Evolutionary conservation across 208 protist genomes (phyloP), one percentile per base, ranked within the genome.

Genomic region (Phytomonas sp.): DNA sequence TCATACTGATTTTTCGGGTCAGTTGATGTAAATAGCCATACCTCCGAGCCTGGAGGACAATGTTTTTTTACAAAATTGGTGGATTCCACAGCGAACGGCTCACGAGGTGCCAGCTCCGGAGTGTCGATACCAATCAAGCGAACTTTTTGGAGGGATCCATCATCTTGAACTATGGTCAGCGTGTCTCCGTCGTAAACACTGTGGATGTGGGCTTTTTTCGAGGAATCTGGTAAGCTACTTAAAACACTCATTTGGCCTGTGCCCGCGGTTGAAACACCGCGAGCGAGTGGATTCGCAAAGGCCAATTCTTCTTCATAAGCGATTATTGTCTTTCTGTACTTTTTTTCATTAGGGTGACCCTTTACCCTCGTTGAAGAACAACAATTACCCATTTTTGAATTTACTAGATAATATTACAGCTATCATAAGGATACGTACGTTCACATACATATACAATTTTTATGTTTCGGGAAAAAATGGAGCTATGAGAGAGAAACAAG

Each of bases 161-260:
- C 69, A 28, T 78, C 62, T 56, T 80, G 72, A n/a, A 61, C 60
- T 17, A 90, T 72, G 7, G 82, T 90, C 28, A 90, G 69, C 0
- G 82, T 90, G 70, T 90, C 85, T 23, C 85, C 85, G 59, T 87
- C 81, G 70, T 87, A 87, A 53, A 90, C 85, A 73, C 81, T 75
- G 23, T 83, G 60, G 33, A 88, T 56, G 2, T 75, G 82, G 0
- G 53, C 74, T 72, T 84, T 73, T 76, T 78, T 28, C 28, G 40
- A 51, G 13, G 9, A 6, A 51, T 4, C 13, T 6, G 40, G 40
- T 51, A 51, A 17, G 4, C 13, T 51, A 51, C 13, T 51, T 51
- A 20, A 3, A 20, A 51, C 4, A 51, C 20, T 15, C 13, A 51
- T 23, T 51, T 51, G 4, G 20, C 9, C 20, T 20, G 9, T 17